Evolutionary conservation across 345 rosid genomes (phyloP), one percentile per base, ranked within the genome.

Genomic region (Zanthoxylum bungeanum): DNA sequence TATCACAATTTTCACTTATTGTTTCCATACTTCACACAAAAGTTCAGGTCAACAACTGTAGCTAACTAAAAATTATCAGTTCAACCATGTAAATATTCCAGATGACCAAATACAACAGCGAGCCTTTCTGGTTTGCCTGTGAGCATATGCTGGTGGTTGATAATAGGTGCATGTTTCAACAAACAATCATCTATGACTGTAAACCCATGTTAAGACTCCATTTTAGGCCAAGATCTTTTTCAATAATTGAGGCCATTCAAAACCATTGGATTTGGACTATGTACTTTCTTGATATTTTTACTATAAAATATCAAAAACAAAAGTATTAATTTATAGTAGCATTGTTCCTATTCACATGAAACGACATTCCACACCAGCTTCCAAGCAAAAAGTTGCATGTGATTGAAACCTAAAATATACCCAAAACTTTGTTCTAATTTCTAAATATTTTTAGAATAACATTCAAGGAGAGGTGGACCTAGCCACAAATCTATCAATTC

Each of bases 181-280:
- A 50, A 69, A 22, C 30, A n/a, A 74, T 64, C 34, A 17, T 3
- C 60, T 22, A 44, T 42, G 58, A 27, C 25, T 49, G 46, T 27
- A 62, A 77, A 69, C 55, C 78, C 78, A 67, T n/a, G 62, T 34
- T 44, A 70, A 69, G 78, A 66, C 64, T 76, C 77, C 37, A 68
- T 47, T 60, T 46, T 40, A 52, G 51, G 37, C 36, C 71, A 24
- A 39, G 14, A 70, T 47, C 64, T 53, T 42, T 70, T 69, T 34
- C 71, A 77, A 76, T 63, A 52, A 77, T 76, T 61, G 59, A 68
- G 60, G 77, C 74, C 73, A 58, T 56, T 59, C 49, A 74, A 55
- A 70, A 56, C 72, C 71, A 69, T 33, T 66, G 40, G 58, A 53
- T 50, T 33, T 66, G 40, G 58, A 53, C 55, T 49, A 31, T 56